Evolutionary conservation across 106 monocot genomes (phyloP), one percentile per base, ranked within the genome.

Genomic region (Dioscorea zingiberensis): DNA sequence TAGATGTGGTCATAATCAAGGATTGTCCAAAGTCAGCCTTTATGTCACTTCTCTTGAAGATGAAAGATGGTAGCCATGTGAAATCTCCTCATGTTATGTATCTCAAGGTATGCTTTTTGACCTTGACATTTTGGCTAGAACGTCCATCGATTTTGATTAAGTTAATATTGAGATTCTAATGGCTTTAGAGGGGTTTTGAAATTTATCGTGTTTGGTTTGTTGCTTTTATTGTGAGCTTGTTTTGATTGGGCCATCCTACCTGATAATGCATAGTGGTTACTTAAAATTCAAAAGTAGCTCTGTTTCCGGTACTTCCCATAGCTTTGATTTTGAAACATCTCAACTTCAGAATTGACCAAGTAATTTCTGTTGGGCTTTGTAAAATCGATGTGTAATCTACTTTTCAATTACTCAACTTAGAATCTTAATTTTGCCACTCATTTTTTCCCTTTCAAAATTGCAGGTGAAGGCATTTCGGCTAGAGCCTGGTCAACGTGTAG

Each of bases 391-490:
- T 2, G 38, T 6, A 38, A 6, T 38, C 3, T 38, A 8, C 9
- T 38, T 38, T 38, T 38, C 38, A 8, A 8, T 38, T 38, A 38
- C 38, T 8, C 6, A 6, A 38, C 38, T 38, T 6, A 10, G 0
- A 38, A 38, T 38, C 38, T 38, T 38, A 38, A 6, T 8, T 38
- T 10, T 38, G 38, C 10, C 4, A 38, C 6, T 38, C 6, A 38
- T 38, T 7, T 70, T 24, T 60, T 23, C 13, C 29, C 8, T 28
- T 44, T 48, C 18, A 46, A 58, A 23, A 15, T 61, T 60, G 60
- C 76, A 93, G 93, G 93, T 93, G 29, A 93, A 83, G 68, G 93
- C 93, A 27, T 78, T 93, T 60, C 58, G 62, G 27, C 44, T 93
- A 64, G 77, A 76, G 48, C 93, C 93, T n/a, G 93, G 93, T 9